These are phyloP conservation scores for Saccharomycopsis selenospora DNA, from an alignment of 805 yeast species.

Conservation along the genomic window DNA sequence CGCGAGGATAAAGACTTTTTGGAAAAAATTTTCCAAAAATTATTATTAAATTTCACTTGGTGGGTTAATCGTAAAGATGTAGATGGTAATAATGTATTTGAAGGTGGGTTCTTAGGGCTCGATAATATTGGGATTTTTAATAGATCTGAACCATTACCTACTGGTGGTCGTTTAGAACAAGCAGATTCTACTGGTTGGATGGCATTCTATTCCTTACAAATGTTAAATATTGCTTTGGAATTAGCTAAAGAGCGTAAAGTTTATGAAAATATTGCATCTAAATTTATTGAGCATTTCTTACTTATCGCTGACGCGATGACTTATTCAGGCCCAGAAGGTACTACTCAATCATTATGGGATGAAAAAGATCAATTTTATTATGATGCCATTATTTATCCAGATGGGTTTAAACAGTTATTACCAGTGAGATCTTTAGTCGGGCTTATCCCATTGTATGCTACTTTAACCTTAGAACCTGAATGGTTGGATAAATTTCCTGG, in stretches of 20 bases:
- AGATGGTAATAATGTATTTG: constrained; percentile 83
- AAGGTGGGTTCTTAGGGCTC: constrained; percentile 89
- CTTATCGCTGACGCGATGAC: constrained; percentile 93
- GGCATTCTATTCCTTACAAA: constrained; percentile 85
- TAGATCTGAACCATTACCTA: constrained; percentile 87
- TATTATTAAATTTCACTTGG: constrained; percentile 88
- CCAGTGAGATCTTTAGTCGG: constrained; percentile 90
- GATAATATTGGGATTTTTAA: constrained; percentile 92
- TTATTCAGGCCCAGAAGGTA: constrained; percentile 38
- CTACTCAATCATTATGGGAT: constrained; percentile 75
- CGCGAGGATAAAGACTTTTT: constrained; percentile 71
- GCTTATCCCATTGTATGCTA: constrained; percentile 83
- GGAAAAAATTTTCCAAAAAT: constrained; percentile 89
- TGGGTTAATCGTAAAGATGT: constrained; percentile 92
- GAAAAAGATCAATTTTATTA: constrained; percentile 83
- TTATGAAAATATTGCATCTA: constrained; percentile 89
- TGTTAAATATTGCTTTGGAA: constrained; percentile 89
- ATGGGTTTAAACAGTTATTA: constrained; percentile 54
- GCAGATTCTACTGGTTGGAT: constrained; percentile 98
- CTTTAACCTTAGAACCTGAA: constrained; percentile 82
- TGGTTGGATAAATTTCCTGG: constrained; percentile 69
- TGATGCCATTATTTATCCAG: constrained; percentile 83
- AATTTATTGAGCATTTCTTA: constrained; percentile 87
- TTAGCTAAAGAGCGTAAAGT: constrained; percentile 78
- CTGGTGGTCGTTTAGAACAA: constrained; percentile 85